Base-by-base conservation (phyloP, 2,329 filamentous ascomycete species). In the Stemphylium lycopersici region DNA sequence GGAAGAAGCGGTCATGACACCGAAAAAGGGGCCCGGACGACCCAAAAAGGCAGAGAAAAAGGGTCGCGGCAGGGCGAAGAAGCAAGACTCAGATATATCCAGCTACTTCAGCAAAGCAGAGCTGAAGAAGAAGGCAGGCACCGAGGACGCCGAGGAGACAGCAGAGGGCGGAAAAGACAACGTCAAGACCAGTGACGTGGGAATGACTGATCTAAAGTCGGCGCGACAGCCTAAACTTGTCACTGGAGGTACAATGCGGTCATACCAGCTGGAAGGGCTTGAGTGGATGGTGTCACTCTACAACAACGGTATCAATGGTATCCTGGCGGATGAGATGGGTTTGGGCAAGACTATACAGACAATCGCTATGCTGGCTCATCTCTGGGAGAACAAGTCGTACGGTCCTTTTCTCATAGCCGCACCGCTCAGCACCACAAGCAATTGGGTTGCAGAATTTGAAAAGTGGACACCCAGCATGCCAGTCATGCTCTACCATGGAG, bases 401-500 rank as follows among this genome's bases (percentile, higher is more conserved):
- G 95, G 95, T 0, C 95, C 95, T 0, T 96, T 97, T 69, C 77
- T 99, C 18, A 91, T 99, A 48, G 88, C 95, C 6, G 92, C 93
- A 0, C 95, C 95, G 0, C 77, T 98, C 3, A 97, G 92, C 68
- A 98, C 95, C 0, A 83, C 97, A 0, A 92, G 89, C 34, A 99
- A 98, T 71, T 99, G 95, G 95, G 88, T 96, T 37, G 90, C 95
- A 37, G 95, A 99, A 68, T 97, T 98, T 64, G 82, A 87, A 31
- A 89, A 89, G 65, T 99, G 93, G 92, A 91, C 91, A 0, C 95
- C 95, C 0, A 84, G 83, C 1, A 93, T 98, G 34, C 92, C 93
- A 0, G 92, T 95, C 0, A 81, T 96, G 44, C 84, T 98, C 62
- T 98, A 98, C 65, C 95, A 99, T 66, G 95, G 95, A 7, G 88